phyloP scores from a whole-genome alignment of 2,329 filamentous ascomycete genomes.

The Plenodomus biglobosus region DNA sequence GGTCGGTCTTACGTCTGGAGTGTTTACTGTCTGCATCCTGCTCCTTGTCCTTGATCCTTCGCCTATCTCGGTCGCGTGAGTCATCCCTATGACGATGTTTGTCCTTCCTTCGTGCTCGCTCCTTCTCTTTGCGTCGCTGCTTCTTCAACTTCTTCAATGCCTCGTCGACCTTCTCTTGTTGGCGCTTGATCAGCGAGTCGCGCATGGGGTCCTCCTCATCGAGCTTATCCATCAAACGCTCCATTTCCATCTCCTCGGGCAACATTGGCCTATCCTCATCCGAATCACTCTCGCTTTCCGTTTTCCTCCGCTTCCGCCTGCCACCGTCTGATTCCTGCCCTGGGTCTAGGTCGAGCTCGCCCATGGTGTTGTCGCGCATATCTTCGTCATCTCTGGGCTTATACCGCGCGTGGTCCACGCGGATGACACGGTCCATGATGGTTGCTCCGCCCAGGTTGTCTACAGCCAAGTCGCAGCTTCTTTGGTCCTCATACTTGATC shows the following conservation, averaged over 20 bases:
- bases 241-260: constrained; percentile 79
- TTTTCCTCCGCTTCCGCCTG: constrained; percentile 52
- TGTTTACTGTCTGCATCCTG: constrained; percentile 1
- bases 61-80: constrained; percentile 28
- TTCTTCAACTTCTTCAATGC: constrained; percentile 62
- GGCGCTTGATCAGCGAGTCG: constrained; percentile 81
- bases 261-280: constrained; percentile 63
- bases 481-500: constrained; percentile 97
- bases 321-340: constrained; percentile 47
- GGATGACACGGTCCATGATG: constrained; percentile 75
- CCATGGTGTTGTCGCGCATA: constrained; percentile 63
- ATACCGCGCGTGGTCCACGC: constrained; percentile 92
- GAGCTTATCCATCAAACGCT: constrained; percentile 72
- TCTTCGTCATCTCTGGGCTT: constrained; percentile 78
- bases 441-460: constrained; percentile 90
- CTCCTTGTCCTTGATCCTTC: constrained; percentile 23
- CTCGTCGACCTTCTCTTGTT: constrained; percentile 81
- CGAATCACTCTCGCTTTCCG: constrained; percentile 46
- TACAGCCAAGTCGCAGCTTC: constrained; percentile 92
- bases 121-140: constrained; percentile 50
- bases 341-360: constrained; percentile 45
- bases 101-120: constrained; percentile 48
- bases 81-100: constrained; percentile 28
- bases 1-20: neutral
- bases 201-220: constrained; percentile 99